A percentile compares a stretch with the other conserved stretches of the same genome.
phyloP scores from a whole-genome alignment of 2,329 filamentous ascomycete species.

The Delphinella strobiligena region DNA sequence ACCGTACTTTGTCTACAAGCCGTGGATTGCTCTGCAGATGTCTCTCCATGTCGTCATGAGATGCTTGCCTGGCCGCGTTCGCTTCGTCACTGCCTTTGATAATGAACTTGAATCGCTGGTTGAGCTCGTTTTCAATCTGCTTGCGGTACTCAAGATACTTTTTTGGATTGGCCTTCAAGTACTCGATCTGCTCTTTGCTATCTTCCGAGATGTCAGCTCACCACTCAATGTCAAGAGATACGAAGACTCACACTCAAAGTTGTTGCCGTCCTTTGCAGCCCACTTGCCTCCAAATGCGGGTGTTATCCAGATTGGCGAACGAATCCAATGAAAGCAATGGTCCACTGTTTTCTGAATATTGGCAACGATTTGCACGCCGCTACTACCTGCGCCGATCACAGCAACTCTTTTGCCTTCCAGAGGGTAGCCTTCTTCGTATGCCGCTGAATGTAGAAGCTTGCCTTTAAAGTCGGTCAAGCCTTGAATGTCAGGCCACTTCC shows the following conservation, averaged over 20 bases:
- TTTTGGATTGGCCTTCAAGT: constrained; percentile 27
- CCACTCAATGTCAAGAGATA: too few relatives aligned
- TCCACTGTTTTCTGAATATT: constrained; percentile 27
- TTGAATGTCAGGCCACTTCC: constrained; percentile 27
- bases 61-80: not conserved
- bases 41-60: not conserved
- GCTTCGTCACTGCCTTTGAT: not conserved
- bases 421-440: constrained; percentile 29
- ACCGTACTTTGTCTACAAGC: constrained; percentile 31
- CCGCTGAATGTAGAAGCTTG: constrained; percentile 31
- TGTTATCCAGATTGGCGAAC: constrained; percentile 34
- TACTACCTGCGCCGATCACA: constrained; percentile 30
- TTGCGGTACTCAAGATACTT: constrained; percentile 37
- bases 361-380: constrained; percentile 31
- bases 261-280: constrained; percentile 34
- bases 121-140: constrained; percentile 38
- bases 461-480: constrained; percentile 31
- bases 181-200: constrained; percentile 28
- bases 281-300: constrained; percentile 35
- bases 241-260: constrained; percentile 33
- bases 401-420: constrained; percentile 28
- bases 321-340: constrained; percentile 27
- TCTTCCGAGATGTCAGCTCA: constrained; percentile 12
- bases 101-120: constrained; percentile 34
- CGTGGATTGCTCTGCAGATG: constrained; percentile 11